Evolutionary conservation across 2,329 filamentous ascomycete species (phyloP).

Genomic region (Aspergillus uvarum): DNA sequence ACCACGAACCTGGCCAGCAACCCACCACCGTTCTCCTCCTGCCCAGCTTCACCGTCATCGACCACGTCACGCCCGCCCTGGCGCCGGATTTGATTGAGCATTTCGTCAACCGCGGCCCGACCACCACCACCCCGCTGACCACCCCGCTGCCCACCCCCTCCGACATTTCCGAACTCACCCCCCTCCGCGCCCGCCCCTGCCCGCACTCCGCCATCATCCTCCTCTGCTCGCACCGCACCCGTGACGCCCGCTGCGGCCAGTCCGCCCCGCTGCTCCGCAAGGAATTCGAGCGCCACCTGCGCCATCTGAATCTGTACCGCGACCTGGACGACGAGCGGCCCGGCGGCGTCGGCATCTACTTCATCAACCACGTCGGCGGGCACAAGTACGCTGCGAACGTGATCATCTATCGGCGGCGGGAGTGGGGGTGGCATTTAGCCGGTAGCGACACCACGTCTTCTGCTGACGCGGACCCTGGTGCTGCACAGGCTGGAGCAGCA

Average conservation of each 20-base stretch:
- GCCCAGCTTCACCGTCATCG: constrained; percentile 77
- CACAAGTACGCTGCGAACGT: constrained; percentile 97
- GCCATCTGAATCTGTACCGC: constrained; percentile 78
- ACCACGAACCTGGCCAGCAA: constrained; percentile 55
- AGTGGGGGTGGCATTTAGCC: constrained; percentile 37
- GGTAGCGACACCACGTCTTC: background rate
- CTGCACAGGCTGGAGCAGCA: constrained; percentile 31
- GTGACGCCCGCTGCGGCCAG: constrained; percentile 91
- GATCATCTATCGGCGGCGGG: constrained; percentile 75
- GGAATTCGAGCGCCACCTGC: constrained; percentile 86
- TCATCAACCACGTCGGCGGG: constrained; percentile 92
- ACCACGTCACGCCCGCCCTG: constrained; percentile 75
- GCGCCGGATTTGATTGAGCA: constrained; percentile 69
- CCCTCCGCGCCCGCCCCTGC: constrained; percentile 62
- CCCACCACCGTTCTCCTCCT: constrained; percentile 81
- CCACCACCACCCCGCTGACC: constrained; percentile 68
- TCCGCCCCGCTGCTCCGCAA: constrained; percentile 84
- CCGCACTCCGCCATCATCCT: constrained; percentile 86
- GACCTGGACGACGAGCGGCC: constrained; percentile 86
- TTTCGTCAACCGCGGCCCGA: constrained; percentile 67
- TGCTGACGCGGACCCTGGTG: constrained; percentile 18
- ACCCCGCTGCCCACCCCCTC: background rate
- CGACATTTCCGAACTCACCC: constrained; percentile 26
- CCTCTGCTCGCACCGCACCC: constrained; percentile 90
- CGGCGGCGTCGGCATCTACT: constrained; percentile 92